phyloP scores from a whole-genome alignment of 306 rosid species.

The Quercus agrifolia region DNA sequence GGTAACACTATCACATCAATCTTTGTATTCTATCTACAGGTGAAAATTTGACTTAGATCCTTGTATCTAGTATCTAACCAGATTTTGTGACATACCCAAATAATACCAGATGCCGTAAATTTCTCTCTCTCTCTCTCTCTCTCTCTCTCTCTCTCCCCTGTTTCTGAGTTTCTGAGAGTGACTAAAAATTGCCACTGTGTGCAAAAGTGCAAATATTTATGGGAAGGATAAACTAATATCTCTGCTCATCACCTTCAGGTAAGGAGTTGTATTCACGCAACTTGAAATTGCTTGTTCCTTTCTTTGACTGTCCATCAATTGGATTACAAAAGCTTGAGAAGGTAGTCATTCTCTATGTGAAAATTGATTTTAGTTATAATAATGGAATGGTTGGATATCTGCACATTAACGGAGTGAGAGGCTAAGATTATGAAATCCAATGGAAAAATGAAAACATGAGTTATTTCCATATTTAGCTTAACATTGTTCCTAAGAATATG shows the following conservation, averaged over 20 bases:
- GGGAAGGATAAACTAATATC: constrained; percentile 20
- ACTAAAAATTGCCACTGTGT: not conserved
- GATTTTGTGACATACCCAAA: not conserved
- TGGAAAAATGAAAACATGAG: not conserved
- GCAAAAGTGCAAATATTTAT: not conserved
- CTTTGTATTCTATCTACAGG: not conserved
- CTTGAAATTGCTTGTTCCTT: constrained; percentile 96
- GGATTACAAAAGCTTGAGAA: constrained; percentile 58
- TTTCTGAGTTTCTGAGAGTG: not conserved
- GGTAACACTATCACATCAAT: not conserved
- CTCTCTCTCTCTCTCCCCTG: not conserved
- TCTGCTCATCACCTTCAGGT: constrained; percentile 49
- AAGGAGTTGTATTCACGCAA: constrained; percentile 79
- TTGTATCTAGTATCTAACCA: not conserved
- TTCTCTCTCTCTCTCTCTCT: not conserved
- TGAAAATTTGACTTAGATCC: not conserved
- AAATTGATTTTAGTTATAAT: constrained; percentile 18
- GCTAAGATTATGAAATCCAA: not conserved
- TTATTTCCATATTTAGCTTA: not conserved
- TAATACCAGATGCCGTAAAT: not conserved
- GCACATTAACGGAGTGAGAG: not conserved
- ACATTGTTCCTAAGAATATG: no score
- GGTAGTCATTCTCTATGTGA: constrained; percentile 39
- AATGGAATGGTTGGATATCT: not conserved
- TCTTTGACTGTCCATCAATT: constrained; percentile 74